Conservation (phyloP, 2,329 filamentous ascomycete genomes). For the Furcasterigmium furcatum region DNA sequence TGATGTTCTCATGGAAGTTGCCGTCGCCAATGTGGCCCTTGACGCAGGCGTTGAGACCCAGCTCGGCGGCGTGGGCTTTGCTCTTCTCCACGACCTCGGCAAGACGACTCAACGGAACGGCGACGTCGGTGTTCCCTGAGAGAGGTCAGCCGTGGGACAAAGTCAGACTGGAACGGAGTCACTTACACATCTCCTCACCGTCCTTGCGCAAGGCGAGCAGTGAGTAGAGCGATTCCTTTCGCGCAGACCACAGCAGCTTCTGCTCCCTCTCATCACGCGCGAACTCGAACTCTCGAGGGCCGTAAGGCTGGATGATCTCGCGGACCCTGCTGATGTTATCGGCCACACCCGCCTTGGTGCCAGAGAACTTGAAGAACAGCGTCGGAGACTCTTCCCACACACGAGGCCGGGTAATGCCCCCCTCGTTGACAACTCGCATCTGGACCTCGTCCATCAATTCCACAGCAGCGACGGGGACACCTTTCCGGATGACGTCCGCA, state of each 20-base stretch:
- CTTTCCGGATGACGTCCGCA: constrained; percentile 69
- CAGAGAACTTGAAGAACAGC: constrained; percentile 83
- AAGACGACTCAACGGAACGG: constrained; percentile 72
- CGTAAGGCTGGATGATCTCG: constrained; percentile 61
- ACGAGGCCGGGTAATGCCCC: constrained; percentile 60
- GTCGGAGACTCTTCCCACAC: constrained; percentile 75
- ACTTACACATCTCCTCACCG: constrained; percentile 35
- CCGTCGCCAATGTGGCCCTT: constrained; percentile 90
- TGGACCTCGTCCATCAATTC: constrained; percentile 89
- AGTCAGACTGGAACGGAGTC: too few species aligned
- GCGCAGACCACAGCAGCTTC: constrained; percentile 73
- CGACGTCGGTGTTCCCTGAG: constrained; percentile 75
- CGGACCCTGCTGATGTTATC: constrained; percentile 73
- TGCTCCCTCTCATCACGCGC: constrained; percentile 69
- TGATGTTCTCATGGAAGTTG: constrained; percentile 91
- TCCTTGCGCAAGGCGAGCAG: constrained; percentile 67
- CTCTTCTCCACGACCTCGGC: constrained; percentile 60
- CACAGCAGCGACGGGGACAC: constrained; percentile 71
- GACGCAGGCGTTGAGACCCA: constrained; percentile 83
- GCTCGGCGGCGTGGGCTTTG: constrained; percentile 46
- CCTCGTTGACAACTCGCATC: constrained; percentile 78
- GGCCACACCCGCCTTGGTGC: constrained; percentile 71
- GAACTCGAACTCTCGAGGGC: constrained; percentile 70
- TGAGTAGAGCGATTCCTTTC: constrained; percentile 80
- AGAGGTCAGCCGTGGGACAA: too few species aligned